phyloP scores from a whole-genome alignment of 2,329 filamentous ascomycete genomes.

The Cercospora zeina region DNA sequence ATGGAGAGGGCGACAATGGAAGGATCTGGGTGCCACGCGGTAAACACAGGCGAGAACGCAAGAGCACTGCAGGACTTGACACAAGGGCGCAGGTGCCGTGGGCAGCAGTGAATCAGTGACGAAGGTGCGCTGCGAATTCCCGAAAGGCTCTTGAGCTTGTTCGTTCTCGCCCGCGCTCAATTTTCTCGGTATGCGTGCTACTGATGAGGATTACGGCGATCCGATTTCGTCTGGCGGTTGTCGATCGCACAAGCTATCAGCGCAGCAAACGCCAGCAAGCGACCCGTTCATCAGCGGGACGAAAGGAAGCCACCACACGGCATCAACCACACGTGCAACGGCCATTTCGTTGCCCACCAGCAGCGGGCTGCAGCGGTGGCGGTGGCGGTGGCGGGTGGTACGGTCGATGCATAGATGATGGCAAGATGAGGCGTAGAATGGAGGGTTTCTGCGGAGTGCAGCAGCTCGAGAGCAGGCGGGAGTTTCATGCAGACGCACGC shows the following conservation, averaged over 20 bases:
- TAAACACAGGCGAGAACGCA: constrained; percentile 19
- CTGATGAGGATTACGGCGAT: not conserved
- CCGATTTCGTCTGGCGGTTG: not conserved
- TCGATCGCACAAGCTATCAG: constrained; percentile 7
- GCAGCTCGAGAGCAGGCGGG: not conserved
- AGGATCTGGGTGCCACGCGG: constrained; percentile 17
- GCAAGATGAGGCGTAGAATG: not conserved
- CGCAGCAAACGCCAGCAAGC: not conserved
- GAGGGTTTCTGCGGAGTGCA: not conserved
- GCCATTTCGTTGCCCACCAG: not conserved
- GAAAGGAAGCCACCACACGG: constrained; percentile 4
- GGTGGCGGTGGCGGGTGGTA: not conserved
- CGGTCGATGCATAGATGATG: not conserved
- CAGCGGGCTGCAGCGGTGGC: no score
- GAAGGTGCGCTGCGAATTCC: not conserved
- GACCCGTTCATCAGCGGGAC: not conserved
- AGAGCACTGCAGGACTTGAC: constrained; percentile 16
- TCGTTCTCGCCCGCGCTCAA: not conserved
- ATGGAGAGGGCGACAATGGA: not conserved
- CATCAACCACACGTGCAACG: not conserved
- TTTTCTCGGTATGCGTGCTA: not conserved
- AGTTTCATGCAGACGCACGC: not conserved
- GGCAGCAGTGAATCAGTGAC: not conserved
- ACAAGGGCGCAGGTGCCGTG: not conserved
- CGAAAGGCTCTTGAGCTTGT: not conserved